These are phyloP conservation scores for Ganoderma multipileum DNA, from an alignment of 1,284 basidiomycete species.

Conservation along the genomic window DNA sequence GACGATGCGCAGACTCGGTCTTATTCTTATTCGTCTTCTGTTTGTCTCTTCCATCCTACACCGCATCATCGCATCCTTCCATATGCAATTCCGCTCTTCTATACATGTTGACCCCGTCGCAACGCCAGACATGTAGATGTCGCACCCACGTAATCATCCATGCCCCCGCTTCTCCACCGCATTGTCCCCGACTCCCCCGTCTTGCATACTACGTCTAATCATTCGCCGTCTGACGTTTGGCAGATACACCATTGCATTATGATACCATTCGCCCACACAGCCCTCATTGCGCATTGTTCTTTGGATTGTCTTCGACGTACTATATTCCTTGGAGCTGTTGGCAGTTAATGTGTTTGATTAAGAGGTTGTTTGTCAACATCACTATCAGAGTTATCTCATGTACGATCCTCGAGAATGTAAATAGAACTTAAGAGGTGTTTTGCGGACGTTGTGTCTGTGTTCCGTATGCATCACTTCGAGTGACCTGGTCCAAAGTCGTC, in stretches of 20 bases:
- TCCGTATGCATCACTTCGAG: background rate
- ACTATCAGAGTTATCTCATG: constrained; percentile 6
- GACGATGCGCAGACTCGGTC: constrained; percentile 13
- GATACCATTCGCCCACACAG: background rate
- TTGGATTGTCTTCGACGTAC: constrained; percentile 3
- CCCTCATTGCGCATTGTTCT: constrained; percentile 3
- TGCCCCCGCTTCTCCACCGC: background rate
- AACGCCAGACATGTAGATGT: constrained; percentile 2
- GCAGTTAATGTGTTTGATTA: constrained; percentile 19
- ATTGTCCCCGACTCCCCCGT: constrained; percentile 2
- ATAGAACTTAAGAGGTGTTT: background rate
- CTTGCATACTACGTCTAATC: constrained; percentile 2
- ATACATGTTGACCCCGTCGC: constrained; percentile 11
- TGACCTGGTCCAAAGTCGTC: background rate
- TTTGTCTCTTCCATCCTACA: constrained; percentile 20
- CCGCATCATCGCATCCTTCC: constrained; percentile 10
- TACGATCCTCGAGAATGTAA: constrained; percentile 7
- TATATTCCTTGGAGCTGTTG: background rate
- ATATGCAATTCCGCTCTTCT: constrained; percentile 16
- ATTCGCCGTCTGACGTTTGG: background rate
- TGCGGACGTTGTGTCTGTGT: background rate
- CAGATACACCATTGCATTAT: constrained; percentile 7
- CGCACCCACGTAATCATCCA: background rate
- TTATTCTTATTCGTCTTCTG: constrained; percentile 27
- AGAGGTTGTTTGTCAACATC: constrained; percentile 12